Evolutionary conservation across 1,139 yeast genomes (phyloP).

Genomic region (Suhomyces panamericanus): DNA sequence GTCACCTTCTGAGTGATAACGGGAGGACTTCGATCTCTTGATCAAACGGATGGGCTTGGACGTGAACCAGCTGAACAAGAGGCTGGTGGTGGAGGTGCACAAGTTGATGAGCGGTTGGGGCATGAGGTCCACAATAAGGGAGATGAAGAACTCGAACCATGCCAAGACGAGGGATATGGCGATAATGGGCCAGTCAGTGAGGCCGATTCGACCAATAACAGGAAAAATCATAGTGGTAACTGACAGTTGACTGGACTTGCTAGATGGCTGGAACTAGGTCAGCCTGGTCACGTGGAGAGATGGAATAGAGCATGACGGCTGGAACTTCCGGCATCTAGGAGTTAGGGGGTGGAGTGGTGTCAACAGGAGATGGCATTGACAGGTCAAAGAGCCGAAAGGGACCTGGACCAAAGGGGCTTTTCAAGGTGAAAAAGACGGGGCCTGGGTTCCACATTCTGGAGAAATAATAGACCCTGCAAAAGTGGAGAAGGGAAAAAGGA

Average conservation of each 20-base stretch:
- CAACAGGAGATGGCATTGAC: background rate
- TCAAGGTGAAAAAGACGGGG: too few relatives aligned
- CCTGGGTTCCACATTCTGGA: too few relatives aligned
- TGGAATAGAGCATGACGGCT: background rate
- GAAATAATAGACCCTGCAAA: too few relatives aligned
- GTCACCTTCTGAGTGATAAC: slow-evolving; percentile 12
- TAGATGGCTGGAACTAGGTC: too few relatives aligned
- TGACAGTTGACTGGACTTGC: background rate
- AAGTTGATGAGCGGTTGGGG: slow-evolving; percentile 34
- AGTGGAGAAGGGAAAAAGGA: too few relatives aligned
- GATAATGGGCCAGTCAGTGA: slow-evolving; percentile 40
- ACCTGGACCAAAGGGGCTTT: too few relatives aligned
- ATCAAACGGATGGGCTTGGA: slow-evolving; percentile 28
- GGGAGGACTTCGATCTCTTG: slow-evolving; percentile 12
- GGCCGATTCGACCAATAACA: slow-evolving; percentile 34
- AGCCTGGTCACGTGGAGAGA: background rate
- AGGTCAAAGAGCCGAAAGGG: background rate
- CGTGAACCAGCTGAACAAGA: slow-evolving; percentile 28
- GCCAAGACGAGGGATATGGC: slow-evolving; percentile 38
- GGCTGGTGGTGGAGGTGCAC: slow-evolving; percentile 31
- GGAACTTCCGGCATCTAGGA: background rate
- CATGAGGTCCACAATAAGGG: slow-evolving; percentile 34
- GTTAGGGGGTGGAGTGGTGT: background rate
- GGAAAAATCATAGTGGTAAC: slow-evolving; percentile 34
- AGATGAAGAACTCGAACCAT: slow-evolving; percentile 41